A percentile compares a stretch with the other conserved stretches of the same genome.
These are phyloP conservation scores for Rehmannia glutinosa DNA, from an alignment of 257 asterid species.

Conservation along the genomic window DNA sequence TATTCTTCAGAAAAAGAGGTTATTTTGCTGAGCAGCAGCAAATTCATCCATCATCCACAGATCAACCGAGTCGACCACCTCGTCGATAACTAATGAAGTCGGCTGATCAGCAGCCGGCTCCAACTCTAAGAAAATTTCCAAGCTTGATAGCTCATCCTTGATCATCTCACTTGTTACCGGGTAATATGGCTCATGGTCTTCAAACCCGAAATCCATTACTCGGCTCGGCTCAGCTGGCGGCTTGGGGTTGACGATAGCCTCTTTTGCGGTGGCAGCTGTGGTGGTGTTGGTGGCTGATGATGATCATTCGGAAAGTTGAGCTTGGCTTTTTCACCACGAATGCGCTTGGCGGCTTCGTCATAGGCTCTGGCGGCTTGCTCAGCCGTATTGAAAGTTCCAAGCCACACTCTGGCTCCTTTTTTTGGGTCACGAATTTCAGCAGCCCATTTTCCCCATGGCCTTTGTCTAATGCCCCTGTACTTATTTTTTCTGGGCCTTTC, in stretches of 20 bases:
- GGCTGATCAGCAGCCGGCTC: slow-evolving; percentile 31
- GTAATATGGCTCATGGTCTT: slow-evolving; percentile 26
- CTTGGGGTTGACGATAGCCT: slow-evolving; percentile 19
- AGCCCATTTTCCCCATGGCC: slow-evolving; percentile 99
- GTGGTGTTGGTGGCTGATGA: slow-evolving; percentile 16
- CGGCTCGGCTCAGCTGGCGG: slow-evolving; percentile 17
- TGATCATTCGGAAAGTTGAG: slow-evolving; percentile 56
- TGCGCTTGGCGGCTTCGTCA: slow-evolving; percentile 70
- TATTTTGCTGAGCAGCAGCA: slow-evolving; percentile 22
- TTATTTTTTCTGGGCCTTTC: slow-evolving; percentile 48
- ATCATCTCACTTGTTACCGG: slow-evolving; percentile 24
- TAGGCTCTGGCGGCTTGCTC: slow-evolving; percentile 83
- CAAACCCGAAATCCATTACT: slow-evolving; percentile 4
- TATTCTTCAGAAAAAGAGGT: slow-evolving; percentile 27
- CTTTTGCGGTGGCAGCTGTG: slow-evolving; percentile 34
- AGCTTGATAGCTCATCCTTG: slow-evolving; percentile 47
- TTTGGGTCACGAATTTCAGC: slow-evolving; percentile 87
- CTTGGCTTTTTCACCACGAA: slow-evolving; percentile 78
- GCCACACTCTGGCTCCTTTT: slow-evolving; percentile 71
- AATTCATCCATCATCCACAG: slow-evolving; percentile 57
- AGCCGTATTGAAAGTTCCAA: slow-evolving; percentile 68
- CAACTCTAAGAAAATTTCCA: slow-evolving; percentile 61
- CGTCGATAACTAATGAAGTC: slow-evolving; percentile 24
- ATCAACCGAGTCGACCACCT: slow-evolving; percentile 30
- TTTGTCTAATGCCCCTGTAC: slow-evolving; percentile 77